Conservation (phyloP, 371 early-diverging fungal genomes). For the Coemansia sp. region DNA sequence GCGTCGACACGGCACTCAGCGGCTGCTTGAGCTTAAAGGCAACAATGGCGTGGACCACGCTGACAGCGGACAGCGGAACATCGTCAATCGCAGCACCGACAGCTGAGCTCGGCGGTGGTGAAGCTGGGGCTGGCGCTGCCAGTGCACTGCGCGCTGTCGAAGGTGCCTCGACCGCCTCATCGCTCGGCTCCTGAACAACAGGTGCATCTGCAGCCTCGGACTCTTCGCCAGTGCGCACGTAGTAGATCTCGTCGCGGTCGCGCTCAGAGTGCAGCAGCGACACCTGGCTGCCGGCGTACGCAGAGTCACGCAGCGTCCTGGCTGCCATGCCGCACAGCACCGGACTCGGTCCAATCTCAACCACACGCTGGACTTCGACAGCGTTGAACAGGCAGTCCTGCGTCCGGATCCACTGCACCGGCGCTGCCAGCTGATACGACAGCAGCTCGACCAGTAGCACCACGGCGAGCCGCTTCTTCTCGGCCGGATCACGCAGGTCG, state of each 20-base stretch:
- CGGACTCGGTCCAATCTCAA: constrained; percentile 89
- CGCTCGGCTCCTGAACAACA: too few relatives aligned
- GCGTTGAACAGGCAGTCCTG: constrained; percentile 82
- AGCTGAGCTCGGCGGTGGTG: constrained; percentile 23
- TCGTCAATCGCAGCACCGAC: constrained; percentile 60
- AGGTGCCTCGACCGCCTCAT: not conserved
- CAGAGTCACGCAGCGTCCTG: constrained; percentile 58
- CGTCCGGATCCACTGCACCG: constrained; percentile 96
- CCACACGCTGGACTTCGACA: constrained; percentile 79
- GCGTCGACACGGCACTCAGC: constrained; percentile 71
- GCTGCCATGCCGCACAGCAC: constrained; percentile 89
- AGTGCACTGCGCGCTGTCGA: constrained; percentile 11
- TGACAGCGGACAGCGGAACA: constrained; percentile 71
- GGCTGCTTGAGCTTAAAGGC: constrained; percentile 90
- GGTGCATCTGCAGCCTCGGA: constrained; percentile 20
- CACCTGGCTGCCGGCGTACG: constrained; percentile 55
- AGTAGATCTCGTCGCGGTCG: constrained; percentile 10
- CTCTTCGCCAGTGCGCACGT: constrained; percentile 39
- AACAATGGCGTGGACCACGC: constrained; percentile 76
- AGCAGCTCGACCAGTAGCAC: constrained; percentile 81
- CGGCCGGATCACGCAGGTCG: too few relatives aligned
- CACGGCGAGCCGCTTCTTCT: constrained; percentile 7
- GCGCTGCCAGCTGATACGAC: constrained; percentile 87
- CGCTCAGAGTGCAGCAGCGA: constrained; percentile 13
- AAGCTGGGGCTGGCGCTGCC: constrained; percentile 13